A percentile compares a stretch with the other conserved stretches of the same genome.
These are phyloP conservation scores for Cryptococcus sp. DNA, from an alignment of 1,284 basidiomycete species.

Conservation along the genomic window DNA sequence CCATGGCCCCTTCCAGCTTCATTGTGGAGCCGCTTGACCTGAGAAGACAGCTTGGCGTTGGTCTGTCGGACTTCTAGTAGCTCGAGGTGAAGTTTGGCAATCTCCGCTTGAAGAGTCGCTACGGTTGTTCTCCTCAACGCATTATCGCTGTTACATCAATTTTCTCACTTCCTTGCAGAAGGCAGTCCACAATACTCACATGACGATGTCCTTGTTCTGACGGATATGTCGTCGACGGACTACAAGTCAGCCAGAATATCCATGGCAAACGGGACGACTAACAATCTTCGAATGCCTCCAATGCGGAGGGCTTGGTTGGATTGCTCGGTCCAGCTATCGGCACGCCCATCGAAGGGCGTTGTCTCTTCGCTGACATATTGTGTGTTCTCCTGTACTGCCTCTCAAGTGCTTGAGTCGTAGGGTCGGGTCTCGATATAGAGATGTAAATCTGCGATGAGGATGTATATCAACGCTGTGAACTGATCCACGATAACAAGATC, in stretches of 20 bases:
- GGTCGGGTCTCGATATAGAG: too few relatives aligned
- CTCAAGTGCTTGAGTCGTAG: neutral
- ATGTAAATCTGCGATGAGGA: neutral
- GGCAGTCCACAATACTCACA: conserved; percentile 18
- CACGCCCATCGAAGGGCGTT: neutral
- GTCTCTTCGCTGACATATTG: neutral
- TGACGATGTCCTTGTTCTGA: conserved; percentile 39
- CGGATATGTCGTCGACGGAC: conserved; percentile 31
- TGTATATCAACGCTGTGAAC: neutral
- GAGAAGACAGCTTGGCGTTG: conserved; percentile 14
- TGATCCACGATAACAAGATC: conserved; percentile 3
- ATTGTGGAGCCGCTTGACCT: conserved; percentile 18
- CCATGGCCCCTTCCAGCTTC: conserved; percentile 12
- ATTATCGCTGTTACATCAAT: conserved; percentile 21
- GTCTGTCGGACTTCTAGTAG: conserved; percentile 22
- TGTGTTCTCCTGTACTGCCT: neutral
- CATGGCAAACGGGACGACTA: neutral
- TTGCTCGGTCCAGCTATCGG: neutral
- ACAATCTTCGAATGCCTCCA: conserved; percentile 9
- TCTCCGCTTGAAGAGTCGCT: conserved; percentile 25
- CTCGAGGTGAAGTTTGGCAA: conserved; percentile 21
- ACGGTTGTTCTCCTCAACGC: conserved; percentile 22
- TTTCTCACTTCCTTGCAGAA: too few relatives aligned
- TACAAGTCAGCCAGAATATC: conserved; percentile 6
- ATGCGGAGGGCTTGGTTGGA: neutral